Conservation (phyloP, 2,329 filamentous ascomycete genomes). For the Pseudogymnoascus sp. region DNA sequence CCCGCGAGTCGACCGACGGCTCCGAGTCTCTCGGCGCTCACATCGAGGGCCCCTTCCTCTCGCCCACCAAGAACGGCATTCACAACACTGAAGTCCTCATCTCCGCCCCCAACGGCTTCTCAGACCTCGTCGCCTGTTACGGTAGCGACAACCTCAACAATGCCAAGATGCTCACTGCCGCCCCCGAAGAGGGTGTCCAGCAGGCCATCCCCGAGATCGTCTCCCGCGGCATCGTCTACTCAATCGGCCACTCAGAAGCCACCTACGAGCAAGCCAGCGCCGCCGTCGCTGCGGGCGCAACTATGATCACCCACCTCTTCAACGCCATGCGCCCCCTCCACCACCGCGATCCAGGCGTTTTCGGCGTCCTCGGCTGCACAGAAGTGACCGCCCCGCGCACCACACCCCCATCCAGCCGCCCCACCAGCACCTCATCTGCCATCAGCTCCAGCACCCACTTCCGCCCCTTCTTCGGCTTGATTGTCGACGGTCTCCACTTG, state of each 20-base stretch:
- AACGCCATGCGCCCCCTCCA: slow-evolving; percentile 89
- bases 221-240: slow-evolving; percentile 62
- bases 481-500: slow-evolving; percentile 83
- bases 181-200: slow-evolving; percentile 72
- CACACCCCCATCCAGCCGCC: slow-evolving; percentile 10
- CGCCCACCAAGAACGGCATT: slow-evolving; percentile 74
- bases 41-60: slow-evolving; percentile 85
- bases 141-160: slow-evolving; percentile 58
- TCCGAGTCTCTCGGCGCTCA: slow-evolving; percentile 85
- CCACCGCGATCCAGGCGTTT: slow-evolving; percentile 85
- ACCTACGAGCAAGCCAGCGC: slow-evolving; percentile 73
- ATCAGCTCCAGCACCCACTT: not conserved
- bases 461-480: slow-evolving; percentile 79
- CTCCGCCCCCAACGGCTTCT: slow-evolving; percentile 50
- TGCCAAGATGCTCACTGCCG: slow-evolving; percentile 71
- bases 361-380: slow-evolving; percentile 70
- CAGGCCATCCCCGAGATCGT: slow-evolving; percentile 54
- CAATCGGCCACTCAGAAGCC: slow-evolving; percentile 80
- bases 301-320: slow-evolving; percentile 89
- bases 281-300: slow-evolving; percentile 67
- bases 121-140: slow-evolving; percentile 64
- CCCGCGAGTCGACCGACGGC: slow-evolving; percentile 57
- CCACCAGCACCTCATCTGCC: not conserved
- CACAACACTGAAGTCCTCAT: slow-evolving; percentile 70
- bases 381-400: slow-evolving; percentile 36